These are phyloP conservation scores for Trematosphaeria pertusa DNA, from an alignment of 2,329 filamentous ascomycete genomes.

Conservation along the genomic window DNA sequence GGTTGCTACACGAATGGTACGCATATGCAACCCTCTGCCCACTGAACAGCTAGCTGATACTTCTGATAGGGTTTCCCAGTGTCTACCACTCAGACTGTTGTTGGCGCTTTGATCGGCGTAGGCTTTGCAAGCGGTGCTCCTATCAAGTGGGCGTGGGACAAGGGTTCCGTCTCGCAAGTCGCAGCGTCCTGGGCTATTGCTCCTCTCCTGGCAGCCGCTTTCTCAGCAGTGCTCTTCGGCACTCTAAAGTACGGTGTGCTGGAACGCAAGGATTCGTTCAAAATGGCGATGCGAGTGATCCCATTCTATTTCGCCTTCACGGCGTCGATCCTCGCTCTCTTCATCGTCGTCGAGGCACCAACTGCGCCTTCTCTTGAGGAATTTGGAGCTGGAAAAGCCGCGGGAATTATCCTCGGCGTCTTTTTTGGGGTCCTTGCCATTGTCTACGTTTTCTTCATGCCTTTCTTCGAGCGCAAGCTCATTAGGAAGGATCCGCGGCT, in stretches of 20 bases:
- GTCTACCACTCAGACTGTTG: constrained; percentile 67
- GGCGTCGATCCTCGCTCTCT: constrained; percentile 60
- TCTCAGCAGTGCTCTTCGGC: constrained; percentile 59
- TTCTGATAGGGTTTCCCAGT: constrained; percentile 63
- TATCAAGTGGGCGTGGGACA: constrained; percentile 34
- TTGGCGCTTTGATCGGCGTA: constrained; percentile 66
- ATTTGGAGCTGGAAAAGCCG: constrained; percentile 38
- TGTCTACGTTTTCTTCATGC: constrained; percentile 37
- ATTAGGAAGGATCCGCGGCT: constrained; percentile 33
- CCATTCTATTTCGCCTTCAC: constrained; percentile 59
- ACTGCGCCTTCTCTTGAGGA: constrained; percentile 37
- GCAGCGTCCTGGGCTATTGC: constrained; percentile 59
- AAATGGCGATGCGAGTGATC: constrained; percentile 57
- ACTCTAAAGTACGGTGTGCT: constrained; percentile 59
- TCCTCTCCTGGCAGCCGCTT: constrained; percentile 55
- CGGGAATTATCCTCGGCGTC: constrained; percentile 35
- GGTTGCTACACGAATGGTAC: constrained; percentile 56
- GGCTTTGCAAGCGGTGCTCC: constrained; percentile 56
- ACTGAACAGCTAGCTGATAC: too few species aligned
- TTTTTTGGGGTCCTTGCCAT: constrained; percentile 30
- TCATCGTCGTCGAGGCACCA: constrained; percentile 62
- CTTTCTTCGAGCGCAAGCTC: constrained; percentile 36
- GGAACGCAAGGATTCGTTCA: constrained; percentile 57
- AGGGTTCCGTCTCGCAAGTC: constrained; percentile 35
- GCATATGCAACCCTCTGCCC: neutral